Conservation (phyloP, 2,329 filamentous ascomycete species). For the Arachnomyces sp. region DNA sequence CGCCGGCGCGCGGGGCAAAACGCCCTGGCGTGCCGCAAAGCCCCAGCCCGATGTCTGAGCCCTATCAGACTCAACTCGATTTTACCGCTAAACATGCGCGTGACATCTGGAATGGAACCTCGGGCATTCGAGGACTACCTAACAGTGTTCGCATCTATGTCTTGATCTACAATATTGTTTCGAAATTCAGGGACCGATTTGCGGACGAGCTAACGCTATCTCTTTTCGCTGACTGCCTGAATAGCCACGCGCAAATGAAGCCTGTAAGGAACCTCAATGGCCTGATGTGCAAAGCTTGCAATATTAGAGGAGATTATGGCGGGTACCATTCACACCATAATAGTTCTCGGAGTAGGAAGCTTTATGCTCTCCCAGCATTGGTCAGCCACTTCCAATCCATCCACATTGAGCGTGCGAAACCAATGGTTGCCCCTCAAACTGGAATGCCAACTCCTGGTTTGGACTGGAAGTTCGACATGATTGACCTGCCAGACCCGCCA, state of each 20-base stretch:
- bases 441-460: constrained; percentile 20
- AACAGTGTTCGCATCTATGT: constrained; percentile 55
- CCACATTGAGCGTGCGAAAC: constrained; percentile 24
- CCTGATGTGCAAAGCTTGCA: constrained; percentile 49
- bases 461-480: constrained; percentile 55
- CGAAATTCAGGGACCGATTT: constrained; percentile 51
- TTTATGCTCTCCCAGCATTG: constrained; percentile 24
- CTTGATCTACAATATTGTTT: constrained; percentile 55
- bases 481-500: constrained; percentile 47
- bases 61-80: constrained; percentile 42
- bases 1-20: constrained; percentile 6
- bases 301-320: constrained; percentile 7
- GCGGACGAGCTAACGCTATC: constrained; percentile 48
- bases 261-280: constrained; percentile 47
- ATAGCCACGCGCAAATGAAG: constrained; percentile 50
- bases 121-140: constrained; percentile 52
- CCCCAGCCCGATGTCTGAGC: constrained; percentile 25
- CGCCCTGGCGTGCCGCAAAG: constrained; percentile 12
- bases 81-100: constrained; percentile 48
- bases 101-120: constrained; percentile 55
- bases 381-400: constrained; percentile 32
- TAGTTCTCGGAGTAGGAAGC: constrained; percentile 13
- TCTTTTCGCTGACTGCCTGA: constrained; percentile 52
- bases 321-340: constrained; percentile 11
- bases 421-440: constrained; percentile 11